Evolutionary conservation across 2,329 filamentous ascomycete species (phyloP).

Genomic region (Lecanicillium sp.): DNA sequence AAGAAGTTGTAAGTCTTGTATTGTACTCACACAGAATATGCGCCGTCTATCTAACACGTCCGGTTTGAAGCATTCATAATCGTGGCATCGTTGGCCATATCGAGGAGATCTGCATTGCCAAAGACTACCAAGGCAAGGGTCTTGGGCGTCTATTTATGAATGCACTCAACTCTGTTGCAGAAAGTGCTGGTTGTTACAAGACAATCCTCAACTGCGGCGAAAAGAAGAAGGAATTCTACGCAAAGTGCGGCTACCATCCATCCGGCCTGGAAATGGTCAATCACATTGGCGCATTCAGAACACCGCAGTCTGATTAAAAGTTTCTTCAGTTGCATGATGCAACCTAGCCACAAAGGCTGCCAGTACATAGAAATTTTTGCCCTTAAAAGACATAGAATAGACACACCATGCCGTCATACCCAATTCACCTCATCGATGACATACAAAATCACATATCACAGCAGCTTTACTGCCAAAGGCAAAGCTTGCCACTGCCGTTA

Average conservation of each 20-base stretch:
- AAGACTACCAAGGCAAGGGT: constrained; percentile 75
- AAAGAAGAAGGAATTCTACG: constrained; percentile 71
- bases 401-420: too few species aligned
- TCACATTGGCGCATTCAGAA: constrained; percentile 3
- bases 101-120: constrained; percentile 74
- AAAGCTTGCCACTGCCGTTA: constrained; percentile 85
- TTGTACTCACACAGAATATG: too few species aligned
- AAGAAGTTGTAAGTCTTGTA: constrained; percentile 58
- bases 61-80: constrained; percentile 51
- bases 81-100: constrained; percentile 68
- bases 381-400: too few species aligned
- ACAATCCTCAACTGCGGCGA: constrained; percentile 70
- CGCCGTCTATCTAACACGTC: not conserved
- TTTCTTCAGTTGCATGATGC: too few species aligned
- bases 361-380: too few species aligned
- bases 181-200: constrained; percentile 72
- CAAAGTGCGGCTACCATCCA: constrained; percentile 18
- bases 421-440: too few species aligned
- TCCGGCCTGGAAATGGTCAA: constrained; percentile 9
- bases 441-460: too few species aligned
- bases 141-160: constrained; percentile 69
- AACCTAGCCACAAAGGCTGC: too few species aligned
- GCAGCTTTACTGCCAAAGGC: constrained; percentile 65
- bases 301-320: not conserved
- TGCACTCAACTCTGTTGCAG: constrained; percentile 64